These are phyloP conservation scores for Tulasnella sp. DNA, from an alignment of 768 basidiomycete genomes.

Conservation along the genomic window DNA sequence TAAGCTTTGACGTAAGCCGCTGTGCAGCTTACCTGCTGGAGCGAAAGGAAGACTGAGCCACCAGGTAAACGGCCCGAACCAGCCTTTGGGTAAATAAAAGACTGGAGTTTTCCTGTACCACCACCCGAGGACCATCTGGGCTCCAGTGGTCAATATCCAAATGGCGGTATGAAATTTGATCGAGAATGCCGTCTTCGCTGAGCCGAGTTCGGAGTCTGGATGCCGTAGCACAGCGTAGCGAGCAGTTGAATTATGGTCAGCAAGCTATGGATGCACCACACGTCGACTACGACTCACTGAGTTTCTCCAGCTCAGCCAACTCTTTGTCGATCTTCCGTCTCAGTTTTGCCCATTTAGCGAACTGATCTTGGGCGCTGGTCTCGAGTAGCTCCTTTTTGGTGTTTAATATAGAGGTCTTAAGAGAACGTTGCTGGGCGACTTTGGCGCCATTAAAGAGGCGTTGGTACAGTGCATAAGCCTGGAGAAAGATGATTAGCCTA, in stretches of 20 bases:
- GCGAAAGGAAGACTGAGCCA: conserved; percentile 88
- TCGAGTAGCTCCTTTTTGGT: conserved; percentile 81
- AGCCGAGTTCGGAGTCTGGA: conserved; percentile 63
- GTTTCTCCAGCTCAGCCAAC: conserved; percentile 83
- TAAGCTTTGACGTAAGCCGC: background rate
- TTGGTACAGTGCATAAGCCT: conserved; percentile 74
- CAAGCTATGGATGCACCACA: background rate
- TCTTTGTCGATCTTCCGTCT: conserved; percentile 88
- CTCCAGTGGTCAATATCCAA: conserved; percentile 83
- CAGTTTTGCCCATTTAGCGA: conserved; percentile 97
- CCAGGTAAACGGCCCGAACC: conserved; percentile 89
- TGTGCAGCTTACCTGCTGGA: conserved; percentile 60
- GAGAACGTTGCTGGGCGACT: conserved; percentile 56
- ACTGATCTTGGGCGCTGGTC: conserved; percentile 95
- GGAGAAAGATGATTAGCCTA: too few relatives aligned
- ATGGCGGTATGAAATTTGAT: conserved; percentile 67
- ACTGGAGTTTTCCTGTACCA: conserved; percentile 88
- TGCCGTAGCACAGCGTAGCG: background rate
- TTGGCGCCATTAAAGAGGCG: conserved; percentile 58
- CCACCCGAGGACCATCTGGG: conserved; percentile 84
- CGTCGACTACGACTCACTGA: conserved; percentile 63
- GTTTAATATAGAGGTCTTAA: conserved; percentile 74
- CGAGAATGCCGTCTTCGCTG: conserved; percentile 59
- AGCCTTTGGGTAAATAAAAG: conserved; percentile 86
- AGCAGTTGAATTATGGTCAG: conserved; percentile 16